phyloP scores from a whole-genome alignment of 148 eudicot genomes.

The Vaccinium myrtillus region DNA sequence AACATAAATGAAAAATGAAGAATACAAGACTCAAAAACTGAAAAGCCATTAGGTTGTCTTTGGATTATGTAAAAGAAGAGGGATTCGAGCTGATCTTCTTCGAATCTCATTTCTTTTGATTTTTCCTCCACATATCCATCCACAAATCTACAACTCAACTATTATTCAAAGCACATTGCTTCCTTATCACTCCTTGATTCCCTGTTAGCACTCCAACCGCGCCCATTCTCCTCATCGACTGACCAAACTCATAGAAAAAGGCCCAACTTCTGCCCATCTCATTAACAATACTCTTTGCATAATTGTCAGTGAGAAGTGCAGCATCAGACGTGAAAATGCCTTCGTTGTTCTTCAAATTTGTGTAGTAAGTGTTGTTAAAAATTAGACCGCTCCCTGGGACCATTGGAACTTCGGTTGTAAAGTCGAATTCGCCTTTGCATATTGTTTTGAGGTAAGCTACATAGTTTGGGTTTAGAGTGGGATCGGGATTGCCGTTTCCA shows the following conservation, averaged over 20 bases:
- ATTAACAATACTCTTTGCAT: neutral
- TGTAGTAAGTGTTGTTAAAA: constrained; percentile 44
- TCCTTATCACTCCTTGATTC: neutral
- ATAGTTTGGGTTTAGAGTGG: neutral
- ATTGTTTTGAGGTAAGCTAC: neutral
- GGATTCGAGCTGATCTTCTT: too few species aligned
- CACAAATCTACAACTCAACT: too few species aligned
- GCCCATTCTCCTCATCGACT: neutral
- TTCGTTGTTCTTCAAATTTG: constrained; percentile 17
- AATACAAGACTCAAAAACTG: too few species aligned
- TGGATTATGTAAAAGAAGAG: too few species aligned
- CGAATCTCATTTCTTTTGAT: too few species aligned
- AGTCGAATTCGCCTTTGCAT: neutral
- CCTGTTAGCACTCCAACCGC: neutral
- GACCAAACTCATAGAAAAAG: neutral
- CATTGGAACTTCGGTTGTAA: neutral
- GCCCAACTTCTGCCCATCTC: neutral
- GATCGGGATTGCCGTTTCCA: neutral
- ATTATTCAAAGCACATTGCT: neutral
- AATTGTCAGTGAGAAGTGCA: constrained; percentile 24
- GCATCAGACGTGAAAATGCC: constrained; percentile 52
- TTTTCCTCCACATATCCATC: too few species aligned
- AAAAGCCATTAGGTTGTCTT: too few species aligned
- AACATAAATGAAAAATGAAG: too few species aligned
- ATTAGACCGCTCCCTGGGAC: constrained; percentile 30